Percentiles rank a stretch among this genome's conserved stretches.
Conservation (phyloP, 805 yeast genomes). For the Tetrapisispora phaffii region DNA sequence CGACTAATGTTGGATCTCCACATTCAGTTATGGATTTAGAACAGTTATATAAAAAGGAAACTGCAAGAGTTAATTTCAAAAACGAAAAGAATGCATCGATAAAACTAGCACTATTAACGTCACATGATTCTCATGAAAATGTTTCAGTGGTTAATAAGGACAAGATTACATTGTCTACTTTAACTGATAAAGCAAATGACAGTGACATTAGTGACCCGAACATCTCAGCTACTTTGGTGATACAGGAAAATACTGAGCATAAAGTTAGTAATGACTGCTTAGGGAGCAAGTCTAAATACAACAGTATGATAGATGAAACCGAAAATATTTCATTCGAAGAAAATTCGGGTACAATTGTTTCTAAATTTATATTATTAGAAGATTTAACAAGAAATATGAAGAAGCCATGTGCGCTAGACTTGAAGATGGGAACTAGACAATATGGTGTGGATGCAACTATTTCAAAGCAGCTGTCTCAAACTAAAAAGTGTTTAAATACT, state of each 20-base stretch:
- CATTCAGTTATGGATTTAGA: conserved; percentile 26
- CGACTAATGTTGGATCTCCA: conserved; percentile 22
- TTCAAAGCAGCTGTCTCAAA: conserved; percentile 67
- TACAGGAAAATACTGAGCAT: too few relatives aligned
- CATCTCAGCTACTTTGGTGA: background rate
- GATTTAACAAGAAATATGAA: conserved; percentile 78
- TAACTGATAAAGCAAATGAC: background rate
- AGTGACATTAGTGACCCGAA: background rate
- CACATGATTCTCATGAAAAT: background rate
- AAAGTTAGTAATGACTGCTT: background rate
- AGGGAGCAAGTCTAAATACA: background rate
- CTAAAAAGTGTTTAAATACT: conserved; percentile 68
- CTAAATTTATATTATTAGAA: conserved; percentile 72
- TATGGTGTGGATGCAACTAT: conserved; percentile 86
- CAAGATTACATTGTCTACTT: background rate
- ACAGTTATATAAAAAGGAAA: conserved; percentile 23
- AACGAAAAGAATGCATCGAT: background rate
- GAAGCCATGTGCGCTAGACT: conserved; percentile 83
- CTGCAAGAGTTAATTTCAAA: conserved; percentile 16
- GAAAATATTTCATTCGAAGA: conserved; percentile 20
- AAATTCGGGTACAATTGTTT: conserved; percentile 25
- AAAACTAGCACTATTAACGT: background rate
- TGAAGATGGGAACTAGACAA: conserved; percentile 97
- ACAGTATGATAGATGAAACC: background rate
- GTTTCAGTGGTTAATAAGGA: background rate